Conservation (phyloP, 2,329 filamentous ascomycete species). For the Botrytis sinoallii region DNA sequence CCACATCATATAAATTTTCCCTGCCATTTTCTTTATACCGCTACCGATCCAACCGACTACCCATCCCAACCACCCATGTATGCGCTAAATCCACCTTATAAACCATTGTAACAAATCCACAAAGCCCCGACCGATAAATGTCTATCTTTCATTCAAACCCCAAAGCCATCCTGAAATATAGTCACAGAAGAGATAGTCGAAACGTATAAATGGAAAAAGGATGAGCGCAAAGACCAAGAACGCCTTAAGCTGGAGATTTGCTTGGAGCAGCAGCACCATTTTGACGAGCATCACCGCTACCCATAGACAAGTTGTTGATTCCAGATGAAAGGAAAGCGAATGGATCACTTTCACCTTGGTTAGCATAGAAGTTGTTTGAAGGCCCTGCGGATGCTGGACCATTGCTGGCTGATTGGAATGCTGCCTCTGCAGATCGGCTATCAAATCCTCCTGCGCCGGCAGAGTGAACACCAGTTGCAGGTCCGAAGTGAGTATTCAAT, state of each 20-base stretch:
- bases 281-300: slow-evolving; percentile 61
- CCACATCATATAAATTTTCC: slow-evolving; percentile 33
- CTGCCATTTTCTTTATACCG: slow-evolving; percentile 36
- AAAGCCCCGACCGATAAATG: slow-evolving; percentile 32
- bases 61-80: slow-evolving; percentile 26
- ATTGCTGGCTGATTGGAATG: slow-evolving; percentile 86
- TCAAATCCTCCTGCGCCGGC: slow-evolving; percentile 85
- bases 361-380: slow-evolving; percentile 65
- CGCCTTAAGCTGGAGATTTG: slow-evolving; percentile 38
- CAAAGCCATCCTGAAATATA: slow-evolving; percentile 39
- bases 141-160: slow-evolving; percentile 37
- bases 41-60: slow-evolving; percentile 24
- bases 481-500: slow-evolving; percentile 75
- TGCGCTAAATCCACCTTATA: slow-evolving; percentile 29
- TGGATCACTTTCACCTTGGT: slow-evolving; percentile 65
- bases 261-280: slow-evolving; percentile 49
- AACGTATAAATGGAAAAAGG: slow-evolving; percentile 33
- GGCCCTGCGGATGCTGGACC: slow-evolving; percentile 74
- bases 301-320: slow-evolving; percentile 70
- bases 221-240: slow-evolving; percentile 28
- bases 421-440: slow-evolving; percentile 88
- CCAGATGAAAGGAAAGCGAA: slow-evolving; percentile 77
- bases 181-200: slow-evolving; percentile 33
- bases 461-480: slow-evolving; percentile 74
- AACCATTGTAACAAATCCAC: slow-evolving; percentile 33